phyloP scores from a whole-genome alignment of 345 rosid species.

The Sisymbrium altissimum region DNA sequence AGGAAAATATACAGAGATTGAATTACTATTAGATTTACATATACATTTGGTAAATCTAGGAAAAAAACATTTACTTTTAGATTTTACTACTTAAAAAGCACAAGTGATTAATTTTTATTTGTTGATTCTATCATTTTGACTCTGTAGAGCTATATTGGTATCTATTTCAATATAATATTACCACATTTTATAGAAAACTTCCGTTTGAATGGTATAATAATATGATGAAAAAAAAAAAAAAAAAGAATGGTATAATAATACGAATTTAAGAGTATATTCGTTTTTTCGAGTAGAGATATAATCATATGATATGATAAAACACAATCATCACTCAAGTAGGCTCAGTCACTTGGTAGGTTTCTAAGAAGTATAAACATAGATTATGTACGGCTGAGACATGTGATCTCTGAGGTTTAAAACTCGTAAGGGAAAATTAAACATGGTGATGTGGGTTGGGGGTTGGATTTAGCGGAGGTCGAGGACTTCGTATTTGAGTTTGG shows the following conservation, averaged over 20 bases:
- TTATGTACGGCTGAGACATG: not conserved
- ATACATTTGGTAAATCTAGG: not conserved
- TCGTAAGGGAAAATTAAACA: not conserved
- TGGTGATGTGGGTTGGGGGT: not conserved
- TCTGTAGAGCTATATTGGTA: too few species aligned
- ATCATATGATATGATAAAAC: not conserved
- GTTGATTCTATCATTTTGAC: too few species aligned
- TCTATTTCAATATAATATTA: too few species aligned
- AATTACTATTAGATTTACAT: not conserved
- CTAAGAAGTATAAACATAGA: not conserved
- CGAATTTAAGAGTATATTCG: conserved; percentile 2
- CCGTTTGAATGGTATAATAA: not conserved
- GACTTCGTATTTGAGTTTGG: conserved; percentile 61
- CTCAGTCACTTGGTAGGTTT: not conserved
- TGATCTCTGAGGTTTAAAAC: not conserved
- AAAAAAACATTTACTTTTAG: too few species aligned
- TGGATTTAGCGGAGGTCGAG: conserved; percentile 74
- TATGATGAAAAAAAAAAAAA: too few species aligned
- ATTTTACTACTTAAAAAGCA: too few species aligned
- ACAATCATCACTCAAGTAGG: conserved; percentile 8
- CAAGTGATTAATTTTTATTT: too few species aligned
- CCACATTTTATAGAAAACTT: not conserved
- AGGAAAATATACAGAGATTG: not conserved
- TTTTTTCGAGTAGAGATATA: not conserved
- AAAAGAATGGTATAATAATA: too few species aligned